Percentiles rank a stretch among this genome's conserved stretches.
Conservation (phyloP, 2,329 filamentous ascomycete species). For the Exophiala viscosa region DNA sequence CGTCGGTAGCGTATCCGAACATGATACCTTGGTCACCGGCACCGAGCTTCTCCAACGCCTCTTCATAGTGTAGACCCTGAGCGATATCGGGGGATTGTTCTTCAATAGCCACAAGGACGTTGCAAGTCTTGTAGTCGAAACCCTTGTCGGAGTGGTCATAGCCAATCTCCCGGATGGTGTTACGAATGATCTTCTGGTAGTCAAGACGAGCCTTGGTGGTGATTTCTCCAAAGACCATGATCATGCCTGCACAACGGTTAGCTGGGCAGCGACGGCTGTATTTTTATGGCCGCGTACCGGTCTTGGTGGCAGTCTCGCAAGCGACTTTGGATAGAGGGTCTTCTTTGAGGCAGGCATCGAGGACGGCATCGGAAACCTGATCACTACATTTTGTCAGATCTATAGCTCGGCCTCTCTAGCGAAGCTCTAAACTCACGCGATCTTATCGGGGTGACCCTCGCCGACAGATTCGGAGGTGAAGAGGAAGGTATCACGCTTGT, state of each 20-base stretch:
- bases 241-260: slow-evolving; percentile 55
- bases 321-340: slow-evolving; percentile 98
- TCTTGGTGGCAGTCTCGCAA: slow-evolving; percentile 99
- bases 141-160: slow-evolving; percentile 97
- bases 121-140: slow-evolving; percentile 99
- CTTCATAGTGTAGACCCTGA: slow-evolving; percentile 96
- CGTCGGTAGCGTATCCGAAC: slow-evolving; percentile 99
- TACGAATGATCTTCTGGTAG: slow-evolving; percentile 96
- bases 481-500: slow-evolving; percentile 68
- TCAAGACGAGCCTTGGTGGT: slow-evolving; percentile 93
- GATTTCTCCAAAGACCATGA: slow-evolving; percentile 99
- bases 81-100: slow-evolving; percentile 98
- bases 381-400: slow-evolving; percentile 52
- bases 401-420: slow-evolving; percentile 6
- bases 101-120: slow-evolving; percentile 97
- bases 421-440: slow-evolving; percentile 56
- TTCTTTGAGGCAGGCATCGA: slow-evolving; percentile 92
- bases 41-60: slow-evolving; percentile 95
- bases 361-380: slow-evolving; percentile 96
- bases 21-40: slow-evolving; percentile 99
- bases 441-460: slow-evolving; percentile 93
- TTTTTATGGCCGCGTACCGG: slow-evolving; percentile 55
- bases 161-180: slow-evolving; percentile 95
- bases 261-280: not conserved
- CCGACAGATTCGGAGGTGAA: slow-evolving; percentile 90